phyloP scores from a whole-genome alignment of 2,329 filamentous ascomycete species.

The Fusarium redolens region DNA sequence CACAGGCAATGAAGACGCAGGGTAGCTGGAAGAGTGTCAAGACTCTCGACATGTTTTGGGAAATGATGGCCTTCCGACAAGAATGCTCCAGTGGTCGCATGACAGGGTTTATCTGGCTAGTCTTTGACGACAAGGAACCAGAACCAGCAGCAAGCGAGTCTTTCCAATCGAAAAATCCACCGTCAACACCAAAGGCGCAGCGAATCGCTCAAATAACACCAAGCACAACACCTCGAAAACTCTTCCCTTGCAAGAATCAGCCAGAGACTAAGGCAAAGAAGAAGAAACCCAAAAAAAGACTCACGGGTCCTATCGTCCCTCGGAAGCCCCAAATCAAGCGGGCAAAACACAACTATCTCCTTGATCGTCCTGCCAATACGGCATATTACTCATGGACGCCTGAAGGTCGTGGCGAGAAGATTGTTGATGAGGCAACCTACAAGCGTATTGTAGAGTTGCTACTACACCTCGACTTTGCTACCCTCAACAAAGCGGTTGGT shows the following conservation, averaged over 20 bases:
- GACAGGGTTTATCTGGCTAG: constrained; percentile 95
- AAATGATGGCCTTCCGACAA: constrained; percentile 96
- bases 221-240: constrained; percentile 49
- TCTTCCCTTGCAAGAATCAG: constrained; percentile 45
- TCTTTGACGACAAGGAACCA: constrained; percentile 71
- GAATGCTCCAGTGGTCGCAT: constrained; percentile 93
- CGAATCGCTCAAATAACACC: constrained; percentile 43
- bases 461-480: constrained; percentile 79
- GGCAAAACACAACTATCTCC: constrained; percentile 60
- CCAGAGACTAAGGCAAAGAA: constrained; percentile 14
- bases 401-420: constrained; percentile 69
- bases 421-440: constrained; percentile 73
- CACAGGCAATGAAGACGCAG: constrained; percentile 62
- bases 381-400: constrained; percentile 75
- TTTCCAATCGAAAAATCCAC: constrained; percentile 42
- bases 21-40: constrained; percentile 87
- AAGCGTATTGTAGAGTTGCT: constrained; percentile 76
- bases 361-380: constrained; percentile 63
- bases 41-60: constrained; percentile 94
- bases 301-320: constrained; percentile 70
- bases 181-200: constrained; percentile 51
- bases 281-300: constrained; percentile 58
- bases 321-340: constrained; percentile 75
- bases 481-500: constrained; percentile 67
- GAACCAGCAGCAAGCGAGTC: constrained; percentile 23